phyloP scores from a whole-genome alignment of 352 stramenopile genomes.

The Globisporangium heterothallicum region DNA sequence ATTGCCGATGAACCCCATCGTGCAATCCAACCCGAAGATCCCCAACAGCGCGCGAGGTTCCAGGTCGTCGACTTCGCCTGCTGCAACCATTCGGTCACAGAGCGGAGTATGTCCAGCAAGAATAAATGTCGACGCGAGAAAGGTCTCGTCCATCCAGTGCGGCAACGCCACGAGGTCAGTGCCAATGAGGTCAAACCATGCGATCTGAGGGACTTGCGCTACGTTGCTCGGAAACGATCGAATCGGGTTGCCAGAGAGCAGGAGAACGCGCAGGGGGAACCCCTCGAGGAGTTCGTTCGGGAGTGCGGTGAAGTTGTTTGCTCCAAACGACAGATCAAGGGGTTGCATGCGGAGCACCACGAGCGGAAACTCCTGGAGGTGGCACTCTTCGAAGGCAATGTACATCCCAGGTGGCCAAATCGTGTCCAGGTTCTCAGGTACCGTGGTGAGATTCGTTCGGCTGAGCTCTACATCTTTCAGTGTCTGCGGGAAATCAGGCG shows the following conservation, averaged over 20 bases:
- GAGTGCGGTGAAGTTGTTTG: slow-evolving; percentile 8
- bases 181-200: neutral
- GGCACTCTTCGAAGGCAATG: slow-evolving; percentile 10
- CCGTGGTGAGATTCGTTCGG: slow-evolving; percentile 2
- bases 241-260: slow-evolving; percentile 5
- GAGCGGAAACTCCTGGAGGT: slow-evolving; percentile 8
- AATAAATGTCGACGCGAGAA: slow-evolving; percentile 3
- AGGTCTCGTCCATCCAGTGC: slow-evolving; percentile 3
- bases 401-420: slow-evolving; percentile 12
- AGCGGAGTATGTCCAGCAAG: slow-evolving; percentile 6
- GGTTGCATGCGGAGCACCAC: slow-evolving; percentile 1
- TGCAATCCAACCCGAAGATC: slow-evolving; percentile 3
- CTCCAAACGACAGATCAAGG: slow-evolving; percentile 1
- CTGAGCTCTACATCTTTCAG: slow-evolving; percentile 12
- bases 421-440: slow-evolving; percentile 9
- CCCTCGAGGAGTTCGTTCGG: neutral
- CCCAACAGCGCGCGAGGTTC: neutral
- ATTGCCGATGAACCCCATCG: slow-evolving; percentile 1
- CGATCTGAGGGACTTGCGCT: neutral
- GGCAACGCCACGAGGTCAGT: slow-evolving; percentile 1
- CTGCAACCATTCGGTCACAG: slow-evolving; percentile 2
- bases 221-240: slow-evolving; percentile 3
- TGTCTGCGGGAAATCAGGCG: slow-evolving; percentile 1
- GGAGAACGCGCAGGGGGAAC: slow-evolving; percentile 4
- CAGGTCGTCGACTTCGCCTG: neutral